A percentile compares a stretch with the other conserved stretches of the same genome.
phyloP scores from a whole-genome alignment of 495 filamentous ascomycete genomes.

The Annulohypoxylon nitens region DNA sequence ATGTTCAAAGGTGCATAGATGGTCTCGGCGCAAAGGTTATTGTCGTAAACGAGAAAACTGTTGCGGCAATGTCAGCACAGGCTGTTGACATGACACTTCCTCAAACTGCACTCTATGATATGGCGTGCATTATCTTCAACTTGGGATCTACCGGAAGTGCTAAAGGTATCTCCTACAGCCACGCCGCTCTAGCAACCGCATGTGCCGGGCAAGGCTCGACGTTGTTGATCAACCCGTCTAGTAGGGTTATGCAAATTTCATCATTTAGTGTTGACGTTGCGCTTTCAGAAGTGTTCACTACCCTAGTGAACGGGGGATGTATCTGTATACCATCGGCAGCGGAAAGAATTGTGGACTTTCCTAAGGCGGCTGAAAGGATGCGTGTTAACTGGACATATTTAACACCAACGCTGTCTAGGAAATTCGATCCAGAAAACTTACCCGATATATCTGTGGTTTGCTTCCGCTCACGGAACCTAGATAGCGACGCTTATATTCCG shows the following conservation, averaged over 20 bases:
- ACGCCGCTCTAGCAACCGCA: slow-evolving; percentile 58
- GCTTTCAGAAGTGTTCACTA: slow-evolving; percentile 74
- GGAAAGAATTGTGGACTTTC: slow-evolving; percentile 56
- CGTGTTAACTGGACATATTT: slow-evolving; percentile 64
- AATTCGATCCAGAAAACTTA: slow-evolving; percentile 54
- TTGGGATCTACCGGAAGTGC: slow-evolving; percentile 51
- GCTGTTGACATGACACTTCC: slow-evolving; percentile 41
- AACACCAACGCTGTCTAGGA: slow-evolving; percentile 61
- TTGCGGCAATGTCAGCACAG: slow-evolving; percentile 54
- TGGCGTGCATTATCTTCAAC: slow-evolving; percentile 60
- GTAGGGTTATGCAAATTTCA: slow-evolving; percentile 74
- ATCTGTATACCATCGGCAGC: slow-evolving; percentile 63
- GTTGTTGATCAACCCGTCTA: slow-evolving; percentile 61
- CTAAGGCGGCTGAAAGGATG: slow-evolving; percentile 59
- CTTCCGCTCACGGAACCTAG: slow-evolving; percentile 60
- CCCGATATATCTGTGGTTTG: slow-evolving; percentile 59
- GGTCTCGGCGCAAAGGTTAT: slow-evolving; percentile 54
- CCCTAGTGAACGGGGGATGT: slow-evolving; percentile 67
- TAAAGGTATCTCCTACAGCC: slow-evolving; percentile 60
- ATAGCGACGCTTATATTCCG: slow-evolving; percentile 57
- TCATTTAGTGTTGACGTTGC: slow-evolving; percentile 78
- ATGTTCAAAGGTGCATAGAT: slow-evolving; percentile 44
- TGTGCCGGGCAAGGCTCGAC: slow-evolving; percentile 63
- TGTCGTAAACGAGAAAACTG: slow-evolving; percentile 50
- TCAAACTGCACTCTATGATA: slow-evolving; percentile 51